Base-by-base conservation (phyloP, 257 asterid genomes). In the Primulina tabacum region DNA sequence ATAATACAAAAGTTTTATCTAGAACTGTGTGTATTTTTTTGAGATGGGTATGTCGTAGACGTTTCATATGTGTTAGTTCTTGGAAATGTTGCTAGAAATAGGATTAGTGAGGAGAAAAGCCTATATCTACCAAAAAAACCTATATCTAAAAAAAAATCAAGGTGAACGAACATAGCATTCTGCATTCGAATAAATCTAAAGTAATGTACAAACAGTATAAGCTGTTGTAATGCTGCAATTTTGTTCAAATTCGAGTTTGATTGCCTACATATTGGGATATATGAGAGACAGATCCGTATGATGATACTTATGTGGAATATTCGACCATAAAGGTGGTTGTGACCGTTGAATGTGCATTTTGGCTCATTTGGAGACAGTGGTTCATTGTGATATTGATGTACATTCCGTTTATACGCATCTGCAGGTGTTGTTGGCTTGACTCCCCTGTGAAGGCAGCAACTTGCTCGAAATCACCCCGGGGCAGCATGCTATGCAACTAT, bases 391-490 rank as follows among this genome's bases (percentile, higher is more conserved):
- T 35, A 33, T 63, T n/a, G 8, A 68, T 9, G 2, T 73, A 18
- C 67, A 11, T 66, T 33, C 60, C 53, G 2, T 10, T 43, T 60
- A 40, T 61, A 24, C 62, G 72, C 77, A 38, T 43, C n/a, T 43
- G 53, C 53, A 43, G 53, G 53, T 10, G 53, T 43, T 12, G 53
- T 43, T 12, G 53, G 53, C 17, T 43, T 43, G 53, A 43, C 53
- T 43, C 53, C 53, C n/a, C 53, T 43, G 53, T 43, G n/a, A 43
- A 2, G 53, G 53, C 53, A 43, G 53, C 53, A 11, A 11, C 1
- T 43, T 43, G 16, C 6, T 10, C 17, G 47, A 37, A 37, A 37
- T 8, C 14, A 40, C 16, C 50, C 4, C 5, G 4, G 0, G 50
- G 43, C 43, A 37, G 11, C 43, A 37, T 10, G 1, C 4, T 40